A percentile compares a stretch with the other conserved stretches of the same genome.
These are phyloP conservation scores for Postia placenta DNA, from an alignment of 768 basidiomycete genomes.

Conservation along the genomic window DNA sequence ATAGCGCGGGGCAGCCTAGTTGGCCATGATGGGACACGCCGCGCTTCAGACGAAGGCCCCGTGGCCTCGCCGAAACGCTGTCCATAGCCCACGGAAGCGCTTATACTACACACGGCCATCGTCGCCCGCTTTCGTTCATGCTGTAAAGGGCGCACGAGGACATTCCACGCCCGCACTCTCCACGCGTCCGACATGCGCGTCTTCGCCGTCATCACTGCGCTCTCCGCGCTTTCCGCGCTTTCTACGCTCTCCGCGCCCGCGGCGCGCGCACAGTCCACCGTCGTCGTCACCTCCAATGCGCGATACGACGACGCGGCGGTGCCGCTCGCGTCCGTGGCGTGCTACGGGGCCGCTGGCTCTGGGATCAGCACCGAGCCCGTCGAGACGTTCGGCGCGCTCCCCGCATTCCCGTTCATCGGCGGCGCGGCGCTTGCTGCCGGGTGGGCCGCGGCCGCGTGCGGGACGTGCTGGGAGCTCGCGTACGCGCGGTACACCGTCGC, in stretches of 20 bases:
- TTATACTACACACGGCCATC: too few relatives aligned
- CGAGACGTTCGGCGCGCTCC: constrained; percentile 45
- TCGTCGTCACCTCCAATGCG: constrained; percentile 36
- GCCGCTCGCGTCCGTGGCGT: constrained; percentile 40
- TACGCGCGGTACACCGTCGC: constrained; percentile 37
- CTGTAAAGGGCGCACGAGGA: too few relatives aligned
- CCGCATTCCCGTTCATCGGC: constrained; percentile 55
- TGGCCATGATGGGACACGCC: too few relatives aligned
- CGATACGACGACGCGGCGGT: constrained; percentile 39
- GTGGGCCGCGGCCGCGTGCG: constrained; percentile 49
- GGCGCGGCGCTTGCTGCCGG: constrained; percentile 43
- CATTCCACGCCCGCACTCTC: too few relatives aligned
- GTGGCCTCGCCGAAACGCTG: too few relatives aligned
- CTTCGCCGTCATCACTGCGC: too few relatives aligned
- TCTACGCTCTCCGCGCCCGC: constrained; percentile 9
- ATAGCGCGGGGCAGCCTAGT: too few relatives aligned
- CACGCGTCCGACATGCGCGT: too few relatives aligned
- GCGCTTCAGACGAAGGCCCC: too few relatives aligned
- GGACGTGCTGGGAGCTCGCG: constrained; percentile 54
- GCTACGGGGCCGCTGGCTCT: constrained; percentile 51
- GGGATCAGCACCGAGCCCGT: constrained; percentile 32
- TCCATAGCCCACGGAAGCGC: too few relatives aligned
- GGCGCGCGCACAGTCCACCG: constrained; percentile 7
- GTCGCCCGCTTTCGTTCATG: too few relatives aligned
- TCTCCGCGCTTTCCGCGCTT: constrained; percentile 14